These are phyloP conservation scores for Lactarius deliciosus DNA, from an alignment of 768 basidiomycete species.

Conservation along the genomic window DNA sequence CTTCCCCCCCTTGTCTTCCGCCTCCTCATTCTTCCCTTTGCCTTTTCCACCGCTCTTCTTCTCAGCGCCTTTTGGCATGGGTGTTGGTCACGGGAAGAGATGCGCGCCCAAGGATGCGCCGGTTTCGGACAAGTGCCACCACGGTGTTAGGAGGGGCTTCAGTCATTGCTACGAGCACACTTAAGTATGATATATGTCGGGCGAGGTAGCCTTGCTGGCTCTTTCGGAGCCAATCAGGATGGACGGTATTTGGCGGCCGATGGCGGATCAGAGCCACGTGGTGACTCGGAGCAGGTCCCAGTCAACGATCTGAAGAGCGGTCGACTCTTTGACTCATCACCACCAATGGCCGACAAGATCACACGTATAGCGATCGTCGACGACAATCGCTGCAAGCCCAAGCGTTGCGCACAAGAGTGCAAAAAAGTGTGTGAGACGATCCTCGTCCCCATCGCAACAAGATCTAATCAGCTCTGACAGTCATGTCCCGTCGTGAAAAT, in stretches of 20 bases:
- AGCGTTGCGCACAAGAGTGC: slow-evolving; percentile 96
- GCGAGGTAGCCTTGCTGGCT: not conserved
- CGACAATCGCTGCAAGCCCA: slow-evolving; percentile 91
- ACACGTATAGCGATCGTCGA: slow-evolving; percentile 97
- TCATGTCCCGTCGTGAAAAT: slow-evolving; percentile 98
- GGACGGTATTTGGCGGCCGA: slow-evolving; percentile 5
- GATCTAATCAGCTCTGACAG: slow-evolving; percentile 38
- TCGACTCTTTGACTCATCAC: slow-evolving; percentile 3
- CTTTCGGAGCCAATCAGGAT: slow-evolving; percentile 21
- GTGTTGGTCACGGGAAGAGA: not conserved
- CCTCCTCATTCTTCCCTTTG: slow-evolving; percentile 22
- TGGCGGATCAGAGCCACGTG: slow-evolving; percentile 3
- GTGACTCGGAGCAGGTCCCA: not conserved
- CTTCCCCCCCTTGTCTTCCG: slow-evolving; percentile 18
- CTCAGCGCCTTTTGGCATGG: slow-evolving; percentile 32
- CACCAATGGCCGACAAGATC: slow-evolving; percentile 88
- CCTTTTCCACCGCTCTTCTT: slow-evolving; percentile 38
- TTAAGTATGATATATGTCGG: not conserved
- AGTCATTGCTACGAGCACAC: not conserved
- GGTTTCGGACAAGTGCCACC: not conserved
- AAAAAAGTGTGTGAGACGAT: slow-evolving; percentile 66
- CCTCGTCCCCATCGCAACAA: slow-evolving; percentile 17
- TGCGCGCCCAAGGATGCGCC: not conserved
- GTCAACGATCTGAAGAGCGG: not conserved
- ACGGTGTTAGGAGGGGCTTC: not conserved